A percentile compares a stretch with the other conserved stretches of the same genome.
phyloP scores from a whole-genome alignment of 371 early-diverging fungal species.

The Mortierella sp. region DNA sequence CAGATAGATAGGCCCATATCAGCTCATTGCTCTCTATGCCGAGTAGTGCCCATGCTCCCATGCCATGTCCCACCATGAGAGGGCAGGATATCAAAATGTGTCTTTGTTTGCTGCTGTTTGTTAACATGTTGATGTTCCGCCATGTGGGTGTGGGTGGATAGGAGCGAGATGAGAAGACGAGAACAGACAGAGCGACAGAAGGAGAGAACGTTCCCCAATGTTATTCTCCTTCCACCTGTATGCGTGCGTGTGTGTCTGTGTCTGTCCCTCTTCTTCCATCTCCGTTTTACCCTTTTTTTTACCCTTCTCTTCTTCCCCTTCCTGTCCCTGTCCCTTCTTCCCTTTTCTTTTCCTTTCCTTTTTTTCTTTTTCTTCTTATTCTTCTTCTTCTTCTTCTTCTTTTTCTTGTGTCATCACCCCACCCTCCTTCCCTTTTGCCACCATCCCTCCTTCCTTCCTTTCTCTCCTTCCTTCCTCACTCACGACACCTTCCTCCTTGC shows the following conservation, averaged over 20 bases:
- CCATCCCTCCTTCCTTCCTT: not conserved
- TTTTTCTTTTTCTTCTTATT: not conserved
- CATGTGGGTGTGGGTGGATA: not conserved
- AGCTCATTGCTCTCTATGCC: not conserved
- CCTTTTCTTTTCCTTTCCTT: not conserved
- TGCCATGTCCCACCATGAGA: not conserved
- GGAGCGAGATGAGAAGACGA: not conserved
- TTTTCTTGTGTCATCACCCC: not conserved
- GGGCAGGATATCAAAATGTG: too few relatives aligned
- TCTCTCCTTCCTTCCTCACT: not conserved
- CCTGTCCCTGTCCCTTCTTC: not conserved
- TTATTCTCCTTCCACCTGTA: not conserved
- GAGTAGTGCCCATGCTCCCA: not conserved
- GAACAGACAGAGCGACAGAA: not conserved
- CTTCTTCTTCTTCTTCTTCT: not conserved
- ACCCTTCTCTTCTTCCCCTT: not conserved
- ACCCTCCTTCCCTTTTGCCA: not conserved
- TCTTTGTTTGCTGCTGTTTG: not conserved
- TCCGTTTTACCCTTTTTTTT: not conserved
- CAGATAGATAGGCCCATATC: not conserved
- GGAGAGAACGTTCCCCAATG: not conserved
- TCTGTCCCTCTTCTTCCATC: not conserved
- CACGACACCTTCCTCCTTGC: not conserved
- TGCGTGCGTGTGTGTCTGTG: not conserved
- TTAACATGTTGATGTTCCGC: not conserved